Evolutionary conservation across 2,329 filamentous ascomycete species (phyloP), one percentile per base, ranked within the genome.

Genomic region (Talaromyces pinophilus): DNA sequence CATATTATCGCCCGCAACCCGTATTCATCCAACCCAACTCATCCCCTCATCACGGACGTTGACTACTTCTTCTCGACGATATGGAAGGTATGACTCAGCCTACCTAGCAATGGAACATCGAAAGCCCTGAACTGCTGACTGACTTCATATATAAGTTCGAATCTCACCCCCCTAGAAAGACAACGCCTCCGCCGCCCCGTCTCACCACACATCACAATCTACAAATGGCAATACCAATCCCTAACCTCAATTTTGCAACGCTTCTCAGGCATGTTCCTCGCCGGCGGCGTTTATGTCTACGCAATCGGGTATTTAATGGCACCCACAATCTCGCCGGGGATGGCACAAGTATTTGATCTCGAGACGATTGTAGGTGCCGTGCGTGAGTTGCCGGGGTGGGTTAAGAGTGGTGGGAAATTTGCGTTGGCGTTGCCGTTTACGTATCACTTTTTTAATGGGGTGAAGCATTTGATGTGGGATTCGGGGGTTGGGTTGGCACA

Each of bases 221-320:
- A 97, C 88, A 86, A 88, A 79, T 87, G 90, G 68, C 88, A 92
- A 79, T 91, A 97, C 81, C 95, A 92, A 72, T 97, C 89, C 89
- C 89, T 92, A 78, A 84, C 85, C 71, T 89, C 88, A 72, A 88
- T 84, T 65, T 85, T 92, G 81, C 91, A 93, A 83, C 92, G 93
- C 74, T 88, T 97, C 82, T 94, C 92, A n/a, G 93, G 92, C 74
- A 81, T 85, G 75, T 80, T 85, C 67, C 85, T 96, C 71, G 89
- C 88, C 67, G 91, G 89, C 70, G 80, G 84, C 59, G 84, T 96
- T 69, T 97, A 97, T 85, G 79, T 87, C 77, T 97, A 92, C 83
- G 88, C 90, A 69, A 80, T 88, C 71, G 87, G 90, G 64, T 97
- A 97, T 85, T 89, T 97, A 69, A 86, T 86, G 69, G 88, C 92